Evolutionary conservation across 306 rosid genomes (phyloP), one percentile per base, ranked within the genome.

Genomic region (Nissolia schottii): DNA sequence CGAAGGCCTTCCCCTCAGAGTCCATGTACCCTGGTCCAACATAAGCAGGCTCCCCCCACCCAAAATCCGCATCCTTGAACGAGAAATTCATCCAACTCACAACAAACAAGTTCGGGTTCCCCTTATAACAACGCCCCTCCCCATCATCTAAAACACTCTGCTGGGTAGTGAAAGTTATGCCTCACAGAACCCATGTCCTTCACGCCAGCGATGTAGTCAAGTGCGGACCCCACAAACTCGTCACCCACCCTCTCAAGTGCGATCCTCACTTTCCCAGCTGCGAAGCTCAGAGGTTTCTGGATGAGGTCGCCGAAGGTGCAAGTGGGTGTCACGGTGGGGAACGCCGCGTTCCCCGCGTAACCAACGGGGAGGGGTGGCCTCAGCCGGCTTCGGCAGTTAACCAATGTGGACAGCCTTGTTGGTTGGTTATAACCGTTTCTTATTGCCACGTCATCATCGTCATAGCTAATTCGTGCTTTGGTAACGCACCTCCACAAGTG

Each of bases 41-140:
- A 78, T 74, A 53, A 20, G 69, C 14, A 0, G 85, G 85, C 7
- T 58, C 9, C 3, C 83, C 81, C 70, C 71, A 80, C 7, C 88
- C 85, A 58, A 84, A 80, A 70, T 80, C 66, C 0, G 77, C 51
- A 1, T 64, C 77, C 4, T 40, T 34, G 4, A 5, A 57, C 0
- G 81, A 37, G 28, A 84, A 80, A 54, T 84, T 80, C 76, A 84
- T 80, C 88, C 84, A 83, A 22, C 87, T 79, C 0, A 73, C 67
- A 23, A 76, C 70, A 48, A 72, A 67, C 40, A 83, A 24, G 18
- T 83, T 79, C 0, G 84, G 67, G 8, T 79, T 83, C 19, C 82
- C 82, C 6, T 20, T 53, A n/a, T 0, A 67, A 0, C 28, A 14
- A 18, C n/a, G n/a, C n/a, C n/a, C n/a, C n/a, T n/a, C n/a, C n/a